phyloP scores from a whole-genome alignment of 1,139 yeast genomes.

The Suhomyces wounanorum region DNA sequence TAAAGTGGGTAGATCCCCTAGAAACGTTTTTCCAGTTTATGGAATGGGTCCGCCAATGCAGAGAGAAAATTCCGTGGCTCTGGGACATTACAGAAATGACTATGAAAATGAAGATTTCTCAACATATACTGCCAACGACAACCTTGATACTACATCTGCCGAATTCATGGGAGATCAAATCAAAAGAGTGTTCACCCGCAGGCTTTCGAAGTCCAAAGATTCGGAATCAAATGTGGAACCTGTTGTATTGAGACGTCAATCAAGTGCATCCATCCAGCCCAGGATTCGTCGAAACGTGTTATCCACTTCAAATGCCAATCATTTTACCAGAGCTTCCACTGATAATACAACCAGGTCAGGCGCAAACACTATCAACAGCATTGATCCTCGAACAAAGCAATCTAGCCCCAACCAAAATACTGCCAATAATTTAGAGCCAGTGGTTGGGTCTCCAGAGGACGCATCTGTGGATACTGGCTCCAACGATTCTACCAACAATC shows the following conservation, averaged over 20 bases:
- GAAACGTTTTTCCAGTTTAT: conserved; percentile 74
- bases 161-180: conserved; percentile 35
- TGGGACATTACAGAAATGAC: conserved; percentile 21
- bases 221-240: conserved; percentile 9
- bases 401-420: background rate
- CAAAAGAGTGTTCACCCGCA: conserved; percentile 23
- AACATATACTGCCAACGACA: conserved; percentile 6
- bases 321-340: conserved; percentile 11
- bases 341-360: conserved; percentile 1
- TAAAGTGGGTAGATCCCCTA: conserved; percentile 53
- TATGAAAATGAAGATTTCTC: conserved; percentile 9
- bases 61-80: conserved; percentile 60
- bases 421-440: background rate
- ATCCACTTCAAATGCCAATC: conserved; percentile 16
- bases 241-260: conserved; percentile 10
- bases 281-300: conserved; percentile 5
- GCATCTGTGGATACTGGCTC: background rate
- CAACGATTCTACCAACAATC: background rate
- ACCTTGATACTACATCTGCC: conserved; percentile 20
- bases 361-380: background rate
- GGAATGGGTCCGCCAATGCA: conserved; percentile 70
- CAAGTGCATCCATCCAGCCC: conserved; percentile 14
- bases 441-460: conserved; percentile 2
- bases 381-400: background rate
- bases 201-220: conserved; percentile 6